A percentile compares a stretch with the other conserved stretches of the same genome.
These are phyloP conservation scores for Dendrobium catenatum DNA, from an alignment of 106 monocot genomes.

Conservation along the genomic window DNA sequence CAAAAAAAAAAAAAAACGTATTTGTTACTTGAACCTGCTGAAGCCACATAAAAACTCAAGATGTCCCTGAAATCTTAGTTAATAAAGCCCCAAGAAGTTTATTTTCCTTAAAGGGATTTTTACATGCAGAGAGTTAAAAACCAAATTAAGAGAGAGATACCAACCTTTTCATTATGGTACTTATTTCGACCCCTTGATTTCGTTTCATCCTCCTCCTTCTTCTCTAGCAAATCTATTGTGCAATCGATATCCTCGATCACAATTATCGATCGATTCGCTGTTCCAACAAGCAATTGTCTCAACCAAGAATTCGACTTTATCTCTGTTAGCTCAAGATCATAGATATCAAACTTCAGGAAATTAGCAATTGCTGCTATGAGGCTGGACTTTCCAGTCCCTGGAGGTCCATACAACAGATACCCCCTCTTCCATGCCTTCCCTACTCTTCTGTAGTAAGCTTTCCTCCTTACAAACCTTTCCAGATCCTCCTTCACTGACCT, in stretches of 20 bases:
- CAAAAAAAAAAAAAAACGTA: too few relatives aligned
- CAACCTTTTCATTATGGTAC: not conserved
- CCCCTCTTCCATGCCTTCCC: constrained; percentile 38
- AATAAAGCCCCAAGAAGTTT: too few relatives aligned
- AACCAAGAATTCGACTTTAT: constrained; percentile 6
- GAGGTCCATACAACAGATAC: constrained; percentile 31
- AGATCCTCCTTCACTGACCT: constrained; percentile 16
- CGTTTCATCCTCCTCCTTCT: not conserved
- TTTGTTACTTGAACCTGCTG: too few relatives aligned
- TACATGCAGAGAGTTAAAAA: too few relatives aligned
- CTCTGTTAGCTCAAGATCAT: constrained; percentile 21
- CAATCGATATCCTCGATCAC: constrained; percentile 33
- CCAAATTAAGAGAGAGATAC: too few relatives aligned
- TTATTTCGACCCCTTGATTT: not conserved
- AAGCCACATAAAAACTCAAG: too few relatives aligned
- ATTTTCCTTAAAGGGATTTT: too few relatives aligned
- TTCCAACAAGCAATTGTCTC: not conserved
- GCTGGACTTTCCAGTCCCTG: constrained; percentile 36
- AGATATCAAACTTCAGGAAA: constrained; percentile 22
- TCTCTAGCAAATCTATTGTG: not conserved
- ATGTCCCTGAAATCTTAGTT: too few relatives aligned
- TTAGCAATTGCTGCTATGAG: constrained; percentile 32
- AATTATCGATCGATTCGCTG: constrained; percentile 10
- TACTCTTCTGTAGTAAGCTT: constrained; percentile 15
- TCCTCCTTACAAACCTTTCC: constrained; percentile 14